These are phyloP conservation scores for Exophiala aquamarina DNA, from an alignment of 2,329 filamentous ascomycete species.

Conservation along the genomic window DNA sequence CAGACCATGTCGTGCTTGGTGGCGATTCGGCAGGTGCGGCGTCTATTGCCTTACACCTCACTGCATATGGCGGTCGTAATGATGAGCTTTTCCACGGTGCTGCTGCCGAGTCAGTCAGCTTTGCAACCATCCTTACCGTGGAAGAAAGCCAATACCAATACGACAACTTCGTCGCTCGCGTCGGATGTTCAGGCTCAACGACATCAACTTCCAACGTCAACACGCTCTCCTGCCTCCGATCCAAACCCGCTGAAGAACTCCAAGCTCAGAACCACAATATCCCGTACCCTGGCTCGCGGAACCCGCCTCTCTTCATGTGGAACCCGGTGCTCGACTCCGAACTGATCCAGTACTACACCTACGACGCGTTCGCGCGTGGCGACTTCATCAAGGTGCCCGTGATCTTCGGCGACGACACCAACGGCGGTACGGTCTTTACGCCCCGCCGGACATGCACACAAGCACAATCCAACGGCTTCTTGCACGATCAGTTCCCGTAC, in stretches of 20 bases:
- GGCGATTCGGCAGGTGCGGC: slow-evolving; percentile 67
- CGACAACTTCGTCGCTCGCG: slow-evolving; percentile 51
- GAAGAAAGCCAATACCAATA: slow-evolving; percentile 53
- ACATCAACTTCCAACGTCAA: not conserved
- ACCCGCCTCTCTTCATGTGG: slow-evolving; percentile 51
- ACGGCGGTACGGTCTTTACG: slow-evolving; percentile 66
- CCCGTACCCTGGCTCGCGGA: slow-evolving; percentile 45
- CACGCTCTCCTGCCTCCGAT: slow-evolving; percentile 45
- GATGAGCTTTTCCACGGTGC: slow-evolving; percentile 54
- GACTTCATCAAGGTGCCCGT: slow-evolving; percentile 54
- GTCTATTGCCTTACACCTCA: slow-evolving; percentile 65
- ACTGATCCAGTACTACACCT: slow-evolving; percentile 52
- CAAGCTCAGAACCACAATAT: slow-evolving; percentile 48
- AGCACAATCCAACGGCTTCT: slow-evolving; percentile 53
- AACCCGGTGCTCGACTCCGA: slow-evolving; percentile 52
- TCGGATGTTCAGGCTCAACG: slow-evolving; percentile 41
- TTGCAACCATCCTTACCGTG: slow-evolving; percentile 49
- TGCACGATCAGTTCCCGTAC: slow-evolving; percentile 59
- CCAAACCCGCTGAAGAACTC: slow-evolving; percentile 43
- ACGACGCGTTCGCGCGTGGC: slow-evolving; percentile 48
- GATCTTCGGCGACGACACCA: slow-evolving; percentile 60
- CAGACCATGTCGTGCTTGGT: slow-evolving; percentile 65
- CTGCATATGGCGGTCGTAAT: slow-evolving; percentile 50
- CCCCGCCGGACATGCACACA: slow-evolving; percentile 50
- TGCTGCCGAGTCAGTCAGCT: slow-evolving; percentile 55